Evolutionary conservation across 257 asterid genomes (phyloP), one percentile per base, ranked within the genome.

Genomic region (Nicotiana sylvestris): DNA sequence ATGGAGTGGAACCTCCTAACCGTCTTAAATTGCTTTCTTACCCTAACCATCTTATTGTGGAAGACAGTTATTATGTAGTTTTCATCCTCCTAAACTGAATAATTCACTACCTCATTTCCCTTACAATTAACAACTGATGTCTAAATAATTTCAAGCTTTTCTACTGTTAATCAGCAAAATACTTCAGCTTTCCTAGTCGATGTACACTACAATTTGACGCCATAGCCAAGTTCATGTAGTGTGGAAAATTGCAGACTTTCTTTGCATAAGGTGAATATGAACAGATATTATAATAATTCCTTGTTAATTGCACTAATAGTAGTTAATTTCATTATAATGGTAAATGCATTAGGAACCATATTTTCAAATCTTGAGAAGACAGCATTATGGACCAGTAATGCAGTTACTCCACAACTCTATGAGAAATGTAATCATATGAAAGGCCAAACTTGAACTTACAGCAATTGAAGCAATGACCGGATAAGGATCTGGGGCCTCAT

Each of bases 401-500:
- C 43, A 27, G 62, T 74, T 49, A 51, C 80, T 46, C 79, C 61
- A 72, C 79, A 46, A 72, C 21, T 74, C 62, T 27, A 33, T 74
- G 51, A 74, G 80, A 74, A 74, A 76, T 39, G 46, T 49, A 62
- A 76, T 51, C 64, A 76, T 15, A 29, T 76, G 80, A 51, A 51
- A 76, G 21, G 37, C 66, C 66, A 66, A 66, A 35, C 35, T 81
- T 30, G 37, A 76, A 90, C 99, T 91, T 82, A 96, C 99, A 79
- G 97, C 94, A 85, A 90, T 84, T 76, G 97, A 94, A 90, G 92
- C 83, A 72, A 96, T 97, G 83, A 91, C 87, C 15, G 98, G 98
- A 81, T 87, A 94, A 53, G 99, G 99, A 85, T 96, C 98, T 16
- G 99, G 99, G 68, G 99, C 98, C 89, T 96, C 99, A 57, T 96